A percentile compares a stretch with the other conserved stretches of the same genome.
phyloP scores from a whole-genome alignment of 2,329 filamentous ascomycete genomes.

The Sclerotinia glacialis region DNA sequence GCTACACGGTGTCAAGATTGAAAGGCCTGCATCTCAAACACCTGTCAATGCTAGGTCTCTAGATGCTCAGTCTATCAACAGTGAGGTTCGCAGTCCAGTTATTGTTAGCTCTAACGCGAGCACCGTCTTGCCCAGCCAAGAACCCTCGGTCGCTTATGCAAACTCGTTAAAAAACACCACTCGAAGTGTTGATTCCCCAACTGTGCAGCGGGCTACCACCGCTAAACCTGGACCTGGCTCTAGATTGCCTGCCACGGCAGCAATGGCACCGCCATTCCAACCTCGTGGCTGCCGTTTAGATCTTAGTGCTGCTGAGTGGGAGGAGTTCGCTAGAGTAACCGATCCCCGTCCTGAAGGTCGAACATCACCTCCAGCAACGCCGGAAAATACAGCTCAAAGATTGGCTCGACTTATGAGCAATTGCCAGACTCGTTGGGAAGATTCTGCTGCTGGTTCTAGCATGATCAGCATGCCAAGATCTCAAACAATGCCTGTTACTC shows the following conservation, averaged over 20 bases:
- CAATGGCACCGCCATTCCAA: constrained; percentile 40
- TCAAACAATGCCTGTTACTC: constrained; percentile 26
- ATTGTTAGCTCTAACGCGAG: not conserved
- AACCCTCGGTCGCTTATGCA: not conserved
- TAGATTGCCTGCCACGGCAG: constrained; percentile 36
- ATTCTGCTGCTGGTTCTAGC: constrained; percentile 22
- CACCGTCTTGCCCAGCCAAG: not conserved
- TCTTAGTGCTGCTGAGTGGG: constrained; percentile 15
- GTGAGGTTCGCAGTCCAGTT: not conserved
- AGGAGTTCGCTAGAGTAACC: constrained; percentile 12
- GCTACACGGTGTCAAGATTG: not conserved
- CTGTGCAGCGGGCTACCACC: not conserved
- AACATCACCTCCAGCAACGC: constrained; percentile 20
- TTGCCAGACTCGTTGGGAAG: constrained; percentile 30
- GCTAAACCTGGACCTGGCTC: constrained; percentile 11
- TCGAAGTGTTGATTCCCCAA: constrained; percentile 8
- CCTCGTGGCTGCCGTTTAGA: constrained; percentile 29
- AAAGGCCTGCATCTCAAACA: not conserved
- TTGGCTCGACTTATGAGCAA: constrained; percentile 30
- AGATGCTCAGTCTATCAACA: not conserved
- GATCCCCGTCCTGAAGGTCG: constrained; percentile 16
- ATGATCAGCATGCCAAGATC: constrained; percentile 21
- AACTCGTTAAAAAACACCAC: not conserved
- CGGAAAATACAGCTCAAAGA: constrained; percentile 27
- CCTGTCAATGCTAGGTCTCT: not conserved